Evolutionary conservation across 129 eudicot genomes (phyloP), one percentile per base, ranked within the genome.

Genomic region (Arctium minus): DNA sequence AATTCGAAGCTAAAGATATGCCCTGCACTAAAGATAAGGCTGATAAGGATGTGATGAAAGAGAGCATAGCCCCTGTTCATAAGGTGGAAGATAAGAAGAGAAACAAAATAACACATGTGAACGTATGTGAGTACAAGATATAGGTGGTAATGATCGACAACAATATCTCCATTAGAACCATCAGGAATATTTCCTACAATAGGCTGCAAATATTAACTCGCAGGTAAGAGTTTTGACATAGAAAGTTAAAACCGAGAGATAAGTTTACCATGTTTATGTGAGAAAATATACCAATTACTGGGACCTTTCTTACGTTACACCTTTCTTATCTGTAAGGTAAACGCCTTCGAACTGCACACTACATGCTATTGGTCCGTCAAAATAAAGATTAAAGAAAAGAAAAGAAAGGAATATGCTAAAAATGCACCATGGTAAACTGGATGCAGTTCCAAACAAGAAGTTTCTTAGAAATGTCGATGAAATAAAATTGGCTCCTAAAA

Each of bases 261-360:
- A 60, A 53, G 33, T 32, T 76, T 74, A 92, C 97, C 97, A 73
- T 91, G 80, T 81, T 60, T 72, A 74, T 90, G 98, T 62, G 97
- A 72, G 81, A 92, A 94, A 79, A 75, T 70, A 86, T 94, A 94
- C 98, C 98, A 94, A 73, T 92, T 92, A 69, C 87, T 94, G 53
- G 85, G 94, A 32, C 97, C 97, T 90, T 94, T 94, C 8, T 94
- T 97, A 70, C n/a, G n/a, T n/a, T n/a, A n/a, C n/a, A 32, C 97
- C 97, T 90, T 94, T 94, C 8, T 94, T 97, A 70, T 92, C 93
- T 62, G 85, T 83, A 85, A 88, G 81, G 80, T 72, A 87, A 56
- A 93, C 98, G 75, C 98, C 98, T 86, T 94, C 98, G 42, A 48
- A 94, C 98, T 94, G 88, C 71, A 73, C 73, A 72, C 27, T 22